These are phyloP conservation scores for Beauveria bassiana DNA, from an alignment of 2,329 filamentous ascomycete genomes.

Conservation along the genomic window DNA sequence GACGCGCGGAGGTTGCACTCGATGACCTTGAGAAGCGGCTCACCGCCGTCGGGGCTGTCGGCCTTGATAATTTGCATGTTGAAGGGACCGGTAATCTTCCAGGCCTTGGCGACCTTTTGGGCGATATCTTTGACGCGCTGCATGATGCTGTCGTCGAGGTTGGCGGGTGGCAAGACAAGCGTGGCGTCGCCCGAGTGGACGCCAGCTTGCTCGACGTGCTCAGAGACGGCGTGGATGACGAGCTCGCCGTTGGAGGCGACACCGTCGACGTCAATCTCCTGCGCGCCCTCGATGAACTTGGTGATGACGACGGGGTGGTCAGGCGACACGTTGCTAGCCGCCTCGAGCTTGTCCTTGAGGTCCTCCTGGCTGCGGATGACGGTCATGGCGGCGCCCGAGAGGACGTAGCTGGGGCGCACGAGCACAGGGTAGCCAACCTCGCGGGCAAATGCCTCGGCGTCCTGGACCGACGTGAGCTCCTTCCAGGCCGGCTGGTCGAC, in stretches of 20 bases:
- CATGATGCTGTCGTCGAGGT: conserved; percentile 70
- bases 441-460: conserved; percentile 79
- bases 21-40: conserved; percentile 83
- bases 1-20: conserved; percentile 97
- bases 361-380: conserved; percentile 85
- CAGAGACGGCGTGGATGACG: conserved; percentile 83
- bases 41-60: conserved; percentile 63
- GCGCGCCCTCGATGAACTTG: conserved; percentile 93
- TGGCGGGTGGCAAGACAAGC: conserved; percentile 78
- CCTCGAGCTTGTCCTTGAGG: conserved; percentile 89
- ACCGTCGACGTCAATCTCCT: conserved; percentile 94
- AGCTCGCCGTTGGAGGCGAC: conserved; percentile 82
- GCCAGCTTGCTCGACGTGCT: conserved; percentile 95
- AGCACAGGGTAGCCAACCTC: conserved; percentile 88
- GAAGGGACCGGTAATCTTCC: conserved; percentile 96
- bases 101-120: conserved; percentile 90
- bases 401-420: conserved; percentile 88
- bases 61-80: conserved; percentile 99
- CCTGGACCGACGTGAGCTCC: conserved; percentile 82
- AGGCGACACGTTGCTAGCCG: conserved; percentile 82
- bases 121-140: conserved; percentile 91
- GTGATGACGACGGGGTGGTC: conserved; percentile 98
- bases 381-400: conserved; percentile 97
- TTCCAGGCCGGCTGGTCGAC: conserved; percentile 98
- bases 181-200: conserved; percentile 98